Percentiles rank a stretch among this genome's conserved stretches.
Evolutionary conservation across 306 rosid species (phyloP).

Genomic region (Begonia masoniana): DNA sequence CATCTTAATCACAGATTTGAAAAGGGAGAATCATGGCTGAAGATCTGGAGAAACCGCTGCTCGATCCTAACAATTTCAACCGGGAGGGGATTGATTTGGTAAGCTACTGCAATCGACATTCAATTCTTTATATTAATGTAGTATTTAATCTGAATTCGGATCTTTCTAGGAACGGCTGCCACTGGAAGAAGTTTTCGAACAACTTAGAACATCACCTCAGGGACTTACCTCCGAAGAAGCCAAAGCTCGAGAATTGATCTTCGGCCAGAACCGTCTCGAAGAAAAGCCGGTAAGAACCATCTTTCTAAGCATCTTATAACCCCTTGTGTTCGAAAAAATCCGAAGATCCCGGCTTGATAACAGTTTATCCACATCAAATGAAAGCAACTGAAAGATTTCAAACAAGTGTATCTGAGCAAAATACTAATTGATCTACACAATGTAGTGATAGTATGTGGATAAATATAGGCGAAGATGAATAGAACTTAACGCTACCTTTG

Average conservation of each 20-base stretch:
- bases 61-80: conserved; percentile 56
- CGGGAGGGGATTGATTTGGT: conserved; percentile 80
- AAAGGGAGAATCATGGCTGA: conserved; percentile 38
- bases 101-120: conserved; percentile 5
- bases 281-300: conserved; percentile 47
- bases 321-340: neutral
- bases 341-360: neutral
- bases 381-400: too few relatives aligned
- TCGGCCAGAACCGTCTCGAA: conserved; percentile 69
- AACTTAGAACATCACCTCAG: conserved; percentile 41
- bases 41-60: conserved; percentile 64
- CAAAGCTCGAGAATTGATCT: conserved; percentile 48
- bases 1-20: neutral
- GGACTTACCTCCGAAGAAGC: conserved; percentile 82
- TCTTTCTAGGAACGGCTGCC: conserved; percentile 56
- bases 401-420: too few relatives aligned
- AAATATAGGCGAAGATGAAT: too few relatives aligned
- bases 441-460: too few relatives aligned
- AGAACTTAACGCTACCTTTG: too few relatives aligned
- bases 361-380: too few relatives aligned
- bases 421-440: too few relatives aligned
- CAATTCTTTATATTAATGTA: neutral
- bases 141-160: too few relatives aligned
- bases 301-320: neutral
- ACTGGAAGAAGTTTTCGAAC: conserved; percentile 64